Conservation (phyloP, 176 grass and related monocot genomes). For the Lolium perenne region DNA sequence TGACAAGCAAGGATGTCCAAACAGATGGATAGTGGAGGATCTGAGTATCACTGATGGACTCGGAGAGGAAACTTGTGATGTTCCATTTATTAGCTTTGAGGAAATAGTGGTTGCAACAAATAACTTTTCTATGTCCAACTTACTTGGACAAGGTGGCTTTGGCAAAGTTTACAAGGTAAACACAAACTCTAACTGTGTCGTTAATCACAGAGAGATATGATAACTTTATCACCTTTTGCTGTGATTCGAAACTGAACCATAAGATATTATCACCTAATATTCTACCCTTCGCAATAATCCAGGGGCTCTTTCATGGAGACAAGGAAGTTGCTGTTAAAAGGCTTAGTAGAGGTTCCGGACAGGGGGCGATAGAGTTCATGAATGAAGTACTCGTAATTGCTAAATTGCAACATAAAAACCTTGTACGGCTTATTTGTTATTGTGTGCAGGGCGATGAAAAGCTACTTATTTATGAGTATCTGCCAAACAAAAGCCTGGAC, state of each 20-base stretch:
- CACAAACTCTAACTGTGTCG: background rate
- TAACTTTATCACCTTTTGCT: too few species aligned
- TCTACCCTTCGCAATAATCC: background rate
- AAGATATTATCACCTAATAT: background rate
- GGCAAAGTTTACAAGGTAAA: conserved; percentile 64
- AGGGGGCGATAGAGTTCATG: conserved; percentile 44
- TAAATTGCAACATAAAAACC: conserved; percentile 43
- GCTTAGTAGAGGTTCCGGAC: conserved; percentile 42
- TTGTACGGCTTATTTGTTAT: conserved; percentile 41
- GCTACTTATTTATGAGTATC: conserved; percentile 45
- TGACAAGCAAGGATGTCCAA: background rate
- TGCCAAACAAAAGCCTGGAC: conserved; percentile 45
- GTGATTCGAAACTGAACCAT: background rate
- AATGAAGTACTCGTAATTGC: conserved; percentile 41
- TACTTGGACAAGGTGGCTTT: conserved; percentile 55
- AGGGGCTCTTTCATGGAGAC: conserved; percentile 36
- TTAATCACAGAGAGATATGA: background rate
- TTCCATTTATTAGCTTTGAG: conserved; percentile 41
- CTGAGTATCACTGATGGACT: background rate
- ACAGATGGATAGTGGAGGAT: background rate
- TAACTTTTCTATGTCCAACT: conserved; percentile 44
- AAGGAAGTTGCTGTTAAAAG: conserved; percentile 58
- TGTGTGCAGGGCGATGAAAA: conserved; percentile 47
- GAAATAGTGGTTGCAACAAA: conserved; percentile 29
- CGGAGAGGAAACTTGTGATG: background rate